A percentile compares a stretch with the other conserved stretches of the same genome.
These are phyloP conservation scores for Tanacetum coccineum DNA, from an alignment of 129 eudicot species.

Conservation along the genomic window DNA sequence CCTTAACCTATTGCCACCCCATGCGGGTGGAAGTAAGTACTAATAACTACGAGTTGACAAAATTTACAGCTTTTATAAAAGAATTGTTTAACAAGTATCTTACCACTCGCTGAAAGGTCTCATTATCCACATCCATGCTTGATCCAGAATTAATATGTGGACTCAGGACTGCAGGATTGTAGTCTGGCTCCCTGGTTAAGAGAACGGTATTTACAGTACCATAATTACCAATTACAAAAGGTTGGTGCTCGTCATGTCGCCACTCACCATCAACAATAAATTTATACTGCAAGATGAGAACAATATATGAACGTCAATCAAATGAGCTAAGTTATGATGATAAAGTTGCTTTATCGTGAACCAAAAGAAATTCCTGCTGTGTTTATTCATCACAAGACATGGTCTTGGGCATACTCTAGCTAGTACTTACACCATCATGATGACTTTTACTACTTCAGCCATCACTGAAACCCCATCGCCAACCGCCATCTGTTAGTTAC, in stretches of 20 bases:
- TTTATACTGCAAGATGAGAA: slow-evolving; percentile 55
- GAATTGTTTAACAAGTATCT: not conserved
- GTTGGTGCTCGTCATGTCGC: slow-evolving; percentile 84
- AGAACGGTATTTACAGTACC: slow-evolving; percentile 80
- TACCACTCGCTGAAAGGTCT: slow-evolving; percentile 75
- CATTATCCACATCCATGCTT: slow-evolving; percentile 88
- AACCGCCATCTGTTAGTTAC: no score
- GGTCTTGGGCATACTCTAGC: no score
- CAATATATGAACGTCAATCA: slow-evolving; percentile 3
- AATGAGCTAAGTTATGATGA: slow-evolving; percentile 7
- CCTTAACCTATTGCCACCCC: no score
- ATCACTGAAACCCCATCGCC: no score
- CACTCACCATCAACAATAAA: slow-evolving; percentile 95
- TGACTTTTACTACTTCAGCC: no score
- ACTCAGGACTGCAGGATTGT: slow-evolving; percentile 42
- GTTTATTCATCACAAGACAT: no score
- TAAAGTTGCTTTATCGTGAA: not conserved
- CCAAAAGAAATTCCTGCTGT: no score
- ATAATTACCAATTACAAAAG: slow-evolving; percentile 58
- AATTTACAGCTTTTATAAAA: no score
- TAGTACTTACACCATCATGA: no score
- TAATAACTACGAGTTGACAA: no score
- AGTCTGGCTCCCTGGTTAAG: slow-evolving; percentile 54
- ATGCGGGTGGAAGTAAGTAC: no score
- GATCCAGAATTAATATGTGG: slow-evolving; percentile 56